These are phyloP conservation scores for Yamadazyma triangularis DNA, from an alignment of 1,139 yeast genomes.

Conservation along the genomic window DNA sequence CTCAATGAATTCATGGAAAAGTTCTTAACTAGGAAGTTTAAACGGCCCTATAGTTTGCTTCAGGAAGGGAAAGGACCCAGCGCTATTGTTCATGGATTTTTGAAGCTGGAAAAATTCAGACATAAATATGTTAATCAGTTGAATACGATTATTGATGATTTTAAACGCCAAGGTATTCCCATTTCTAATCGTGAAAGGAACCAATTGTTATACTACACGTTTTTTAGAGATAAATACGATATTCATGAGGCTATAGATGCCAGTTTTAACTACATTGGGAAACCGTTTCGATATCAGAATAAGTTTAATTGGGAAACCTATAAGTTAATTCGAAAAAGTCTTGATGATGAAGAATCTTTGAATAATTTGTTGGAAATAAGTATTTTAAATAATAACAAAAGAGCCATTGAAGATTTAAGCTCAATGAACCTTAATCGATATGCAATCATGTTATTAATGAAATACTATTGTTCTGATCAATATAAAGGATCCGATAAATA, in stretches of 20 bases:
- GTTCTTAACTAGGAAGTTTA: conserved; percentile 14
- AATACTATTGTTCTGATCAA: neutral
- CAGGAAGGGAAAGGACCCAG: conserved; percentile 3
- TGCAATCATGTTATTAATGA: too few relatives aligned
- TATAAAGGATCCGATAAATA: too few relatives aligned
- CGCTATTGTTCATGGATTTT: conserved; percentile 10
- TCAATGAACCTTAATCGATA: too few relatives aligned
- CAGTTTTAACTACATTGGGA: conserved; percentile 5
- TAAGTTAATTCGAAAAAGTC: conserved; percentile 5
- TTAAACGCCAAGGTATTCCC: conserved; percentile 21
- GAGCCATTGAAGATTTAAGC: too few relatives aligned
- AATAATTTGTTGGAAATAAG: conserved; percentile 9
- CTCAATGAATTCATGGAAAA: conserved; percentile 32
- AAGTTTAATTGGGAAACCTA: conserved; percentile 19
- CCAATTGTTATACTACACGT: conserved; percentile 23
- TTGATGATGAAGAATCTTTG: conserved; percentile 11
- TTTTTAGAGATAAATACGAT: conserved; percentile 26
- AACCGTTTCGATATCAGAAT: conserved; percentile 2
- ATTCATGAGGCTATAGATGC: conserved; percentile 10
- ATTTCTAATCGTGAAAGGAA: conserved; percentile 28
- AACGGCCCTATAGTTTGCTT: conserved; percentile 6
- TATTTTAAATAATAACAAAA: conserved; percentile 6
- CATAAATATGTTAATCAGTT: conserved; percentile 17
- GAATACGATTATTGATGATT: conserved; percentile 23
- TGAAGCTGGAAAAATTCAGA: conserved; percentile 15